Evolutionary conservation across 208 protist species (phyloP), one percentile per base, ranked within the genome.

Genomic region (Kentomonas sorsogonicus): DNA sequence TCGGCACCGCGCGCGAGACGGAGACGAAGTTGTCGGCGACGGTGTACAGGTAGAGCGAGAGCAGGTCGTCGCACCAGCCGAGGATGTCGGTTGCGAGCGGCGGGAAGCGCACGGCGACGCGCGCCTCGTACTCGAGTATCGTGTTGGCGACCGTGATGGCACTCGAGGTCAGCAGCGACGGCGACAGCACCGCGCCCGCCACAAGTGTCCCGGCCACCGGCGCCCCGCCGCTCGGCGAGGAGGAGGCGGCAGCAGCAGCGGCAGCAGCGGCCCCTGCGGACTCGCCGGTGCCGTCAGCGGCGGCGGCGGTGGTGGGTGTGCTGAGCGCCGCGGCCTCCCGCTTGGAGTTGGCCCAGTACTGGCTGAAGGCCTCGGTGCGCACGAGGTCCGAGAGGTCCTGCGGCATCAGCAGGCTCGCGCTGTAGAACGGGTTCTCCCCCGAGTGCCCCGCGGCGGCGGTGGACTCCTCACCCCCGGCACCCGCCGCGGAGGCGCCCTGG

Each of bases 1-100:
- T 66, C 6, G 66, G 74, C 43, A 90, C 78, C 25, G 44, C 74
- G 36, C 79, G 67, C 1, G 87, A 91, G 40, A 89, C 71, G 18
- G 83, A 91, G 31, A 94, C 81, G 61, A 94, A 94, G 70, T 78
- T 94, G 64, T 89, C 87, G 33, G 79, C 70, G 10, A 90, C 77
- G 20, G 75, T 85, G 72, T 86, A 91, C n/a, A 87, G 71, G 53
- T 89, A 91, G 15, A 89, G 57, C 48, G 61, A 55, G 46, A 87
- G 53, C 46, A 90, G 63, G 55, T 90, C 78, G 43, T 86, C 75
- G 52, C 70, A 76, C 82, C 87, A 91, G 48, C 29, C 53, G 26
- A 94, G 58, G 29, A 89, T 80, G 38, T 87, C 76, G 1, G 75
- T 45, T 11, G 83, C 83, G 23, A 94, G 65, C 7, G 80, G 83